Percentiles rank a stretch among this genome's conserved stretches.
Conservation (phyloP, 768 basidiomycete genomes). For the Kwoniella mangroviensis region DNA sequence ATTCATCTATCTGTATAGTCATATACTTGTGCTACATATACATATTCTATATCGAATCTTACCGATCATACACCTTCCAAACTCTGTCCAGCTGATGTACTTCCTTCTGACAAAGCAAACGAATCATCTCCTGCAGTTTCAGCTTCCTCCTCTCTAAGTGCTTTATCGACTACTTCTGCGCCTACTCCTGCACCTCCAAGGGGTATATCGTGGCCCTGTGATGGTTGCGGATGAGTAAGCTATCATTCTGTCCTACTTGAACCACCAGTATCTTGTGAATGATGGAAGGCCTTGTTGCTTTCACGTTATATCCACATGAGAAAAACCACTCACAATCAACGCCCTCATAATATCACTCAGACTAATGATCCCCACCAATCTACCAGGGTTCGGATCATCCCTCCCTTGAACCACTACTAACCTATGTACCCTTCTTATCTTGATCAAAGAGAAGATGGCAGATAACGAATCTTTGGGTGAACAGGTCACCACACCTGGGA, state of each 20-base stretch:
- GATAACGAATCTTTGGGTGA: constrained; percentile 89
- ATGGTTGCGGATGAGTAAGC: too few relatives aligned
- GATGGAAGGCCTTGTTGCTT: too few relatives aligned
- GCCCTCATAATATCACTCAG: constrained; percentile 57
- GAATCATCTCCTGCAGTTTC: constrained; percentile 30
- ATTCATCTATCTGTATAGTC: background rate
- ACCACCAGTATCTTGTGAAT: too few relatives aligned
- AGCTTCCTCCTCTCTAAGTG: constrained; percentile 49
- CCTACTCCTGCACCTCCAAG: constrained; percentile 55
- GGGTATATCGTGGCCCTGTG: constrained; percentile 47
- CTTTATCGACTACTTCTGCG: constrained; percentile 53
- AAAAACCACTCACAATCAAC: constrained; percentile 49
- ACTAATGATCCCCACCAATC: constrained; percentile 55
- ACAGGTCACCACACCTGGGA: constrained; percentile 95
- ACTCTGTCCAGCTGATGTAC: constrained; percentile 7
- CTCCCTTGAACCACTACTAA: constrained; percentile 81
- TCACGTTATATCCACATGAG: too few relatives aligned
- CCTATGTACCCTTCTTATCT: constrained; percentile 90
- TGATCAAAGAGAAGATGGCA: constrained; percentile 86
- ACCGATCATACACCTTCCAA: constrained; percentile 5
- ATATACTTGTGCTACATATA: background rate
- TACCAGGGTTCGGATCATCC: constrained; percentile 51
- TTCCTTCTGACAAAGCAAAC: constrained; percentile 24
- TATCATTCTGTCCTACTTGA: too few relatives aligned
- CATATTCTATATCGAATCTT: background rate